Evolutionary conservation across 2,329 filamentous ascomycete species (phyloP), one percentile per base, ranked within the genome.

Genomic region (Colletotrichum scovillei): DNA sequence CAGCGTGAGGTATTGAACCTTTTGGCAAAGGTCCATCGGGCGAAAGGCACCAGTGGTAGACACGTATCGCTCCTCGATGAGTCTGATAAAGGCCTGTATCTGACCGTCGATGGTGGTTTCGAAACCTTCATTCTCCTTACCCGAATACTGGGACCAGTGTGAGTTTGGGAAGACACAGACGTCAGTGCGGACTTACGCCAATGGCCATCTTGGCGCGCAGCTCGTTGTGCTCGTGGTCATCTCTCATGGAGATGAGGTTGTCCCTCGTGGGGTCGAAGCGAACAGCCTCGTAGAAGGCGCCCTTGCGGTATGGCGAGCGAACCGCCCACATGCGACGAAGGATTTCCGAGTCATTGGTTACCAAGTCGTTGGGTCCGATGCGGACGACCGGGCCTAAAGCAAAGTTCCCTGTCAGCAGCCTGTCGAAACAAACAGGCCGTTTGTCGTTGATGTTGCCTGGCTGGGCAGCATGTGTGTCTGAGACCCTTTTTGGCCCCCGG

Each of bases 1-100:
- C 5, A 91, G 80, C 0, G 88, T 88, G 67, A 90, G 86, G 80
- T 84, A 90, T 55, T 88, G 86, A 3, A 84, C 82, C 73, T 88
- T 87, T 38, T 80, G 77, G 12, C 83, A 85, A 64, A 87, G 77
- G 76, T 90, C 87, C 78, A 89, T 81, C 5, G 85, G 79, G 49
- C 87, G 86, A 57, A 79, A 81, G 1, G 76, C 58, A 0, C 42
- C 57, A 2, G 80, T 72, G 11, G 72, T 82, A 1, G 82, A 84
- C 28, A 84, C 77, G 75, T 87, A 88, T 71, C 85, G 86, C n/a
- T 75, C 77, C 63, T 85, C 82, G 67, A 91, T 85, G 9, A 90
- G 81, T 7, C 82, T 76, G 35, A 91, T 74, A 5, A 90, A 78
- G 49, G 86, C 83, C 69, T 77, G 76, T 56, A 89, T 80, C 62